Base-by-base conservation (phyloP, 2,329 filamentous ascomycete genomes). In the Stagonosporopsis chrysanthemi region DNA sequence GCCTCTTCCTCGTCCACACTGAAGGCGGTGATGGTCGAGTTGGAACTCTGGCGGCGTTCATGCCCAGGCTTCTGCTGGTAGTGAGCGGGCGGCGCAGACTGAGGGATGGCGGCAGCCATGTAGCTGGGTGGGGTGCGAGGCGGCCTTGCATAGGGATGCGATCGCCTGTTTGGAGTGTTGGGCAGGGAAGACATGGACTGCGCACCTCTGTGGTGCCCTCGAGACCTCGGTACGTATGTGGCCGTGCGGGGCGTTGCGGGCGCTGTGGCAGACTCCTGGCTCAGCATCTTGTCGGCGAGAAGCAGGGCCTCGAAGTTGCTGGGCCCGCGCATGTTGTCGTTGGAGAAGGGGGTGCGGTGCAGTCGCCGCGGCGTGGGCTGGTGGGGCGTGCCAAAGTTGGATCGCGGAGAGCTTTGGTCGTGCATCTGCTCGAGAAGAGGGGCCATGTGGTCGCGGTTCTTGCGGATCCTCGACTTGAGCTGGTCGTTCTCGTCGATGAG, bases 101-200 rank as follows among this genome's bases (percentile, higher is more conserved):
- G 75, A 45, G 73, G 74, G 58, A 70, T 63, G 42, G 63, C 64
- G 65, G 24, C 24, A 55, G 77, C 64, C 22, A 68, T 47, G 51
- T 71, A 74, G 29, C 58, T 66, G 8, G 73, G 75, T 2, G 77
- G 77, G 33, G 76, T 78, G 19, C 86, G 60, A 81, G 85, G 68
- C 2, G 88, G 84, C 11, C 90, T 71, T 35, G 75, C 70, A 76
- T 72, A 90, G 79, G 65, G 83, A 86, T 45, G 88, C 86, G 46
- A 61, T 38, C 65, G 77, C 14, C 86, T 83, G 40, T 81, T 79
- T 9, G 92, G 91, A 2, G 92, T 96, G 6, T 87, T 87, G 7
- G 92, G 92, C 5, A 97, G 80, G 1, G 92, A 95, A 0, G 92
- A 96, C 74, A 96, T 81, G 41, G 91, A 95, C 73, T 96, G 91